Evolutionary conservation across 2,329 filamentous ascomycete species (phyloP).

Genomic region (Paraconiothyrium sp.): DNA sequence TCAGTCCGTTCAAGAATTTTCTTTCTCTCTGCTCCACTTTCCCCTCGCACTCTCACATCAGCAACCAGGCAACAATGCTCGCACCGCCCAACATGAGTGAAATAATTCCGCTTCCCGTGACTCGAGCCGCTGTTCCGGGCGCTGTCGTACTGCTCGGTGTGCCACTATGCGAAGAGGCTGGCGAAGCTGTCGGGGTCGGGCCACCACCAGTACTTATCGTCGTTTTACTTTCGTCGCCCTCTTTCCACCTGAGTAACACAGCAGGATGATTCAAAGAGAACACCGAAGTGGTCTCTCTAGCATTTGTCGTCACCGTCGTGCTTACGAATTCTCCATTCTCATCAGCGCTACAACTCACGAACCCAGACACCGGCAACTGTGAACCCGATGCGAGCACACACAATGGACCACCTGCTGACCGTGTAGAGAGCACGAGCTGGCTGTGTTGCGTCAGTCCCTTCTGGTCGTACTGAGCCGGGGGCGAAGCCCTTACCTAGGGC

Average conservation of each 20-base stretch:
- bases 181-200: background rate
- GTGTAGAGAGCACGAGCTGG: background rate
- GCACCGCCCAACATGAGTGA: background rate
- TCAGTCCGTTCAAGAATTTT: background rate
- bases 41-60: background rate
- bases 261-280: background rate
- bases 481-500: background rate
- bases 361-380: background rate
- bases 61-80: background rate
- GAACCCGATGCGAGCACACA: background rate
- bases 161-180: background rate
- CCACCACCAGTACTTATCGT: background rate
- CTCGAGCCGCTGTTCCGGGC: background rate
- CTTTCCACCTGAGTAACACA: background rate
- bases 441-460: background rate
- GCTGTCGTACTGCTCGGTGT: background rate
- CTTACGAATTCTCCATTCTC: background rate
- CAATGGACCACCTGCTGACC: background rate
- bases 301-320: background rate
- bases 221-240: background rate
- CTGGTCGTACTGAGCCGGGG: background rate
- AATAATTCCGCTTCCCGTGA: background rate
- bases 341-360: background rate
- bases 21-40: background rate
- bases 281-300: background rate